phyloP scores from a whole-genome alignment of 1,284 basidiomycete genomes.

The Takashimella tepidaria region DNA sequence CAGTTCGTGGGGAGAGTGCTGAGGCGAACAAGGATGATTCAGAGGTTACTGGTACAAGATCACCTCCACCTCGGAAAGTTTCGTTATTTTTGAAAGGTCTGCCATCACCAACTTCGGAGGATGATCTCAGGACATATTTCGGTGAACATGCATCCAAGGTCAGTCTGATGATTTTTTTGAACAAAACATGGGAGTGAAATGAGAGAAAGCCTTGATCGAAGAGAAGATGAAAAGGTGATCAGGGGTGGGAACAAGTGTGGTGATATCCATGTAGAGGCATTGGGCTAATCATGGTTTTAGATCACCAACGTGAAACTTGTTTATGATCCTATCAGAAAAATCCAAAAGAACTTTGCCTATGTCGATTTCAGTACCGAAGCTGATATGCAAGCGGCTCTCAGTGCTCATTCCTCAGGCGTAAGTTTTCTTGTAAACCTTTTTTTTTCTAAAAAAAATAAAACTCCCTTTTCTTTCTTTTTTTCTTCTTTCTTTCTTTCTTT shows the following conservation, averaged over 20 bases:
- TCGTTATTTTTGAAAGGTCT: slow-evolving; percentile 73
- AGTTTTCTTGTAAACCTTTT: slow-evolving; percentile 22
- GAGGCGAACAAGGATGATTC: slow-evolving; percentile 48
- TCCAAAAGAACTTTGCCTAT: slow-evolving; percentile 55
- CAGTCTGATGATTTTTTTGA: slow-evolving; percentile 10
- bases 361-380: slow-evolving; percentile 82
- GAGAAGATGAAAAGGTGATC: slow-evolving; percentile 52
- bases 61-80: slow-evolving; percentile 67
- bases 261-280: slow-evolving; percentile 4
- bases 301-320: slow-evolving; percentile 66
- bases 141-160: slow-evolving; percentile 39
- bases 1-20: slow-evolving; percentile 5
- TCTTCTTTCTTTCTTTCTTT: slow-evolving; percentile 2
- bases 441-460: too few relatives aligned
- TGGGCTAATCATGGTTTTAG: slow-evolving; percentile 45
- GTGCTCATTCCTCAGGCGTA: slow-evolving; percentile 61
- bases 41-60: slow-evolving; percentile 60
- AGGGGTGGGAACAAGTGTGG: slow-evolving; percentile 56
- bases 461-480: not conserved
- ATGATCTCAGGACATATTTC: slow-evolving; percentile 70
- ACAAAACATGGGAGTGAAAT: too few relatives aligned
- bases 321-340: slow-evolving; percentile 47
- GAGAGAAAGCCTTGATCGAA: not conserved
- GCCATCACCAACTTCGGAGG: slow-evolving; percentile 57
- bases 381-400: slow-evolving; percentile 68